Evolutionary conservation across 176 grass and related monocot genomes (phyloP).

Genomic region (Metroxylon sagu): DNA sequence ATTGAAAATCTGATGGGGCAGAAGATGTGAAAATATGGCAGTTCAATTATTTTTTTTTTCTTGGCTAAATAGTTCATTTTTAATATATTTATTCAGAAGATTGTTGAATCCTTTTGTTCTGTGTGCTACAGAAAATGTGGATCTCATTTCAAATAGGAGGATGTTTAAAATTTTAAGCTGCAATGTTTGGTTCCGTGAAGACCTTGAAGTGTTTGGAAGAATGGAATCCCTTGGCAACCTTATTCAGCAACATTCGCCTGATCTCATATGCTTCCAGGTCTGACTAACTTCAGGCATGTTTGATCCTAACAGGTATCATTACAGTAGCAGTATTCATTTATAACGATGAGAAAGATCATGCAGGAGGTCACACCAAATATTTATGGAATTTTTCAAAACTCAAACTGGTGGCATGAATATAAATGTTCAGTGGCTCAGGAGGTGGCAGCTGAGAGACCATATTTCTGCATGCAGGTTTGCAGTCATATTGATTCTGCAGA

Average conservation of each 20-base stretch:
- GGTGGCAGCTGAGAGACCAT: constrained; percentile 36
- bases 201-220: constrained; percentile 60
- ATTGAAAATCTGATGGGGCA: too few relatives aligned
- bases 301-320: too few relatives aligned
- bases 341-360: constrained; percentile 10
- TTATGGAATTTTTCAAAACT: constrained; percentile 48
- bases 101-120: background rate
- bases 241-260: constrained; percentile 51
- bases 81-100: constrained; percentile 7
- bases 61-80: background rate
- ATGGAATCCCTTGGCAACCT: constrained; percentile 60
- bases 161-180: constrained; percentile 77
- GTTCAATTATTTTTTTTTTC: constrained; percentile 8
- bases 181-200: constrained; percentile 91
- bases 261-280: constrained; percentile 78
- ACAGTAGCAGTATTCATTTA: too few relatives aligned
- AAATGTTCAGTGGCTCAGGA: constrained; percentile 41
- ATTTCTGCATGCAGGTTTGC: constrained; percentile 89
- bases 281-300: background rate
- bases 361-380: constrained; percentile 83
- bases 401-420: constrained; percentile 78
- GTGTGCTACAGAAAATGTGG: constrained; percentile 16
- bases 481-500: background rate
- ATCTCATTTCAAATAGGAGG: constrained; percentile 19
- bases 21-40: too few relatives aligned